Conservation (phyloP, 2,329 filamentous ascomycete genomes). For the Arthroderma uncinatum region DNA sequence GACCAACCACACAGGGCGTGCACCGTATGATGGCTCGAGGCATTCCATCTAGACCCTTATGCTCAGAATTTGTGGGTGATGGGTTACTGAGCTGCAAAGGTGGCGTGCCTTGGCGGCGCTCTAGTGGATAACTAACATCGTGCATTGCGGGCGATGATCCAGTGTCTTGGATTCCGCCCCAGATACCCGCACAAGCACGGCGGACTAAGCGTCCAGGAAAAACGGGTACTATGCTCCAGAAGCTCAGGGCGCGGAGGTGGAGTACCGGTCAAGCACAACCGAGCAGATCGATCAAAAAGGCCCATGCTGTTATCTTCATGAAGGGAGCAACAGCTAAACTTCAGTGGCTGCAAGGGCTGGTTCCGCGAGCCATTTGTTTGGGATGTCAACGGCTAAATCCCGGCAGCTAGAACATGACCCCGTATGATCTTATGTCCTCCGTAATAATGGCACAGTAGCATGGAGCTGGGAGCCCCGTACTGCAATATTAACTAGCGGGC, state of each 20-base stretch:
- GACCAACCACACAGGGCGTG: neutral
- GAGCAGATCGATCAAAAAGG: neutral
- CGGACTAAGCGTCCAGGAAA: neutral
- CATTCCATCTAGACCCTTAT: neutral
- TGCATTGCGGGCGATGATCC: conserved; percentile 1
- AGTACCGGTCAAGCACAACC: neutral
- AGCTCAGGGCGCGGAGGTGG: neutral
- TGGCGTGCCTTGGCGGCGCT: neutral
- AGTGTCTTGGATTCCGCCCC: neutral
- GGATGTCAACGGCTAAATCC: neutral
- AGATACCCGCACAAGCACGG: neutral
- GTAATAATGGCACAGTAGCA: neutral
- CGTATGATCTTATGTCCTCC: neutral
- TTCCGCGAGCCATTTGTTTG: neutral
- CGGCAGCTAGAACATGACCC: neutral
- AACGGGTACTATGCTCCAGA: neutral
- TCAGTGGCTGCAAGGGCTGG: neutral
- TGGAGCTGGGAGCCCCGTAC: neutral
- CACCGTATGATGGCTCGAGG: neutral
- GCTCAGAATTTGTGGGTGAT: neutral
- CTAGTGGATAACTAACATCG: neutral
- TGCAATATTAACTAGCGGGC: neutral
- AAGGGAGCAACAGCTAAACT: neutral
- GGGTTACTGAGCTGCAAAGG: neutral
- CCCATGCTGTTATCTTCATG: neutral